Evolutionary conservation across 352 stramenopile species (phyloP), one percentile per base, ranked within the genome.

Genomic region (Phytophthora pisi): DNA sequence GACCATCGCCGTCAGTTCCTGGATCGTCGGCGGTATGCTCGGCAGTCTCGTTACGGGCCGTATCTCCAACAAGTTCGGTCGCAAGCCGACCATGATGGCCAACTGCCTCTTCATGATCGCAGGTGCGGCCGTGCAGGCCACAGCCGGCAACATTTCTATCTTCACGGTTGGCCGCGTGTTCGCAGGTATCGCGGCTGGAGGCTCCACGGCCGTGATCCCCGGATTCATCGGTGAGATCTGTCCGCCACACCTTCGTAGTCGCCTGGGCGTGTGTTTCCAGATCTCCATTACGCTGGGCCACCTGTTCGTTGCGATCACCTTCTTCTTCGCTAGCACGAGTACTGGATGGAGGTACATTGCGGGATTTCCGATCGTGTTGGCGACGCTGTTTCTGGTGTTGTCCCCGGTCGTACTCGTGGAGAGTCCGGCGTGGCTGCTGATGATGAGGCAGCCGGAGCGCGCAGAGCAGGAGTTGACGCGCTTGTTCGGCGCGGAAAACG

Each of bases 1-100:
- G 84, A 86, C 71, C 9, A 81, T 77, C 26, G 75, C 81, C 23
- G 75, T 88, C 28, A 86, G 82, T 51, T 67, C 70, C 34, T 90
- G 81, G 81, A 78, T 90, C 54, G 61, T 88, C 38, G 81, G 79
- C 16, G 79, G 77, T 26, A 87, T 86, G 72, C 43, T 89, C 59
- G 54, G 56, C 0, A 60, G 56, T 57, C 59, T 66, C 5, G 18
- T 67, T 9, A 67, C 64, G 16, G 74, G 72, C 8, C 50, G 58
- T 8, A 51, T 82, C 7, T 70, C 77, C 1, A 81, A 90, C 57
- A 55, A 58, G 13, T 81, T 77, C 26, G 81, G 83, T n/a, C 83
- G 79, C 26, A 82, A 79, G 26, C 74, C 46, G 1, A 72, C 70
- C 9, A 68, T 88, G 65, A 67, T 68, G 65, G 38, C 51, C 51